phyloP scores from a whole-genome alignment of 139 green algal species.

The Coelastrella sp. region DNA sequence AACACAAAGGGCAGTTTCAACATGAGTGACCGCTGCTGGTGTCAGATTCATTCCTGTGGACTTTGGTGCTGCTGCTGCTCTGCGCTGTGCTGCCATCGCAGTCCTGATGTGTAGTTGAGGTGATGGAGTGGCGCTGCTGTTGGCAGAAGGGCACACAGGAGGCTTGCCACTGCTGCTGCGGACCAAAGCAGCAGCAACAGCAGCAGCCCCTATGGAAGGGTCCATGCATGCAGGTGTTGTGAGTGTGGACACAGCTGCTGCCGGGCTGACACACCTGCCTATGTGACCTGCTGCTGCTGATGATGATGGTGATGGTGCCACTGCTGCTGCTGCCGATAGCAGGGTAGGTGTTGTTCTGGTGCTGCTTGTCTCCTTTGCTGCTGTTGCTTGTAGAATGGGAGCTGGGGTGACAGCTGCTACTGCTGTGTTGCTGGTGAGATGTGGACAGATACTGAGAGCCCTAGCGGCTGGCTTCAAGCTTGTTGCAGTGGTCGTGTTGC shows the following conservation, averaged over 20 bases:
- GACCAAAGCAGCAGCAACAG: no score
- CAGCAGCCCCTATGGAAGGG: no score
- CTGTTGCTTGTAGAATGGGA: background rate
- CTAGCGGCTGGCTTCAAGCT: background rate
- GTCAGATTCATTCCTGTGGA: background rate
- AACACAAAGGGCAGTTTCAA: background rate
- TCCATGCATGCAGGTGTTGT: no score
- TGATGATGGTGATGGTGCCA: background rate
- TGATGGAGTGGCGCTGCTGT: no score
- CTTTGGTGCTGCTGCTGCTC: background rate
- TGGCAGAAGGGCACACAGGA: no score
- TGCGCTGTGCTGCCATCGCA: no score
- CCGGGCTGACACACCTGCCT: no score
- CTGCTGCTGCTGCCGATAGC: background rate
- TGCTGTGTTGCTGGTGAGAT: background rate
- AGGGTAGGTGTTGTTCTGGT: background rate
- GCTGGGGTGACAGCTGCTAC: background rate
- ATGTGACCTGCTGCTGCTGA: background rate
- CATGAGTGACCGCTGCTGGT: background rate
- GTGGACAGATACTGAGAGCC: background rate
- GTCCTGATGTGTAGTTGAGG: no score
- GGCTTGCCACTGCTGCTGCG: no score
- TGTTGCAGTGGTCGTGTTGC: background rate
- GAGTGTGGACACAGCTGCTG: no score
- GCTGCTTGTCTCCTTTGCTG: background rate